A percentile compares a stretch with the other conserved stretches of the same genome.
These are phyloP conservation scores for Linnemannia elongata DNA, from an alignment of 192 early-diverging fungal genomes.

Conservation along the genomic window DNA sequence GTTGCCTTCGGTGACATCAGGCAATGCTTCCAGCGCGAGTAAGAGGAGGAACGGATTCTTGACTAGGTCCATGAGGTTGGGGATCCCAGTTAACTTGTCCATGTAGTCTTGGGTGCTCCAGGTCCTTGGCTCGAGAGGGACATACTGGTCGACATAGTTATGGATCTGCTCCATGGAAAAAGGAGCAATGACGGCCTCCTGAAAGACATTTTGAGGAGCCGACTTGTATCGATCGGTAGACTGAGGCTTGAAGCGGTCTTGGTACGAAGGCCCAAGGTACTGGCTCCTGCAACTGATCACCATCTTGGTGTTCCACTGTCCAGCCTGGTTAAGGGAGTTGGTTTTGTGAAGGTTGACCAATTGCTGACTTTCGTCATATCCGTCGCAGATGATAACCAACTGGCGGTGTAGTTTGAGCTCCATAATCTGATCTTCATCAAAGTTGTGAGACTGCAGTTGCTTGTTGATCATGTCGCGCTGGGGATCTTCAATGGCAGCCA, in stretches of 20 bases:
- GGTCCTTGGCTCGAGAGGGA: neutral
- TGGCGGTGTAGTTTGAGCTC: no score
- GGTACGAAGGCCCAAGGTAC: neutral
- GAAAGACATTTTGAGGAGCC: neutral
- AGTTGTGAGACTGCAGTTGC: neutral
- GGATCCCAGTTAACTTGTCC: neutral
- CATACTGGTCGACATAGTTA: neutral
- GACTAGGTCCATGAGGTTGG: neutral
- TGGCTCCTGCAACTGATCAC: neutral
- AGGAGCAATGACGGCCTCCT: neutral
- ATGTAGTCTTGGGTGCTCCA: neutral
- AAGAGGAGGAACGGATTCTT: neutral
- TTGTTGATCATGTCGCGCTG: neutral
- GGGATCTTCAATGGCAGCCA: neutral
- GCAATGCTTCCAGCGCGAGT: neutral
- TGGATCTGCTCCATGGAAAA: neutral
- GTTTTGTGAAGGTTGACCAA: neutral
- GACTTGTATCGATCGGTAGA: neutral
- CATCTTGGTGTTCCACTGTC: neutral
- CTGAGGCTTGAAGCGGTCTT: neutral
- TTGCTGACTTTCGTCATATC: neutral
- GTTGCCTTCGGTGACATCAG: neutral
- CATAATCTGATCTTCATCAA: neutral
- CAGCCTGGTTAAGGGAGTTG: no score
- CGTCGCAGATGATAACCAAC: neutral